phyloP scores from a whole-genome alignment of 2,329 filamentous ascomycete genomes.

The Drechslerella dactyloides region DNA sequence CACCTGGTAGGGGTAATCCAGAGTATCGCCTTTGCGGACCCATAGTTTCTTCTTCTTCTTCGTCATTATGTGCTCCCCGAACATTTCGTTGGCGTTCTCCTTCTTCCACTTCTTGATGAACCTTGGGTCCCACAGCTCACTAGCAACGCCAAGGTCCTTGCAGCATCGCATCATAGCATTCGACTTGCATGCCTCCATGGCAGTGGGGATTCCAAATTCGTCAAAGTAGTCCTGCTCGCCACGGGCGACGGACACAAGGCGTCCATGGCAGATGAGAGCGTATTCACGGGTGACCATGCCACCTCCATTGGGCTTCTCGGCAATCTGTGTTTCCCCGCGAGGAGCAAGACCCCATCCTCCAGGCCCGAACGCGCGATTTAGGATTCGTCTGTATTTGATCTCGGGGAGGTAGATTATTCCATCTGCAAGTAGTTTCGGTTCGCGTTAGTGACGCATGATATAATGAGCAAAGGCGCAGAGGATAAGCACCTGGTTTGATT shows the following conservation, averaged over 20 bases:
- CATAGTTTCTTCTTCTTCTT: conserved; percentile 92
- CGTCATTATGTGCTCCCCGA: conserved; percentile 83
- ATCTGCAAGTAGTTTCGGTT: conserved; percentile 62
- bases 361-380: conserved; percentile 90
- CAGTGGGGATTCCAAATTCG: conserved; percentile 86
- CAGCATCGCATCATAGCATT: conserved; percentile 98
- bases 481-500: conserved; percentile 73
- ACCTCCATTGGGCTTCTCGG: conserved; percentile 69
- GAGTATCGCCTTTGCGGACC: conserved; percentile 81
- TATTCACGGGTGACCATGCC: conserved; percentile 82
- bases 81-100: conserved; percentile 75
- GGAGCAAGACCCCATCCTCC: conserved; percentile 95
- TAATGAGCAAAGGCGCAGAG: neutral
- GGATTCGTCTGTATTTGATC: conserved; percentile 92
- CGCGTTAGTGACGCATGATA: conserved; percentile 4
- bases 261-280: conserved; percentile 82
- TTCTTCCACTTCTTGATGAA: conserved; percentile 85
- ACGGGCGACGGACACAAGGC: conserved; percentile 87
- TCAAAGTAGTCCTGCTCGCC: conserved; percentile 95
- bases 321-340: conserved; percentile 81
- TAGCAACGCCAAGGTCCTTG: conserved; percentile 94
- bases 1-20: conserved; percentile 55
- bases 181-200: conserved; percentile 95
- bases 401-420: conserved; percentile 95
- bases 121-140: conserved; percentile 93